These are phyloP conservation scores for Hordeum vulgare DNA, from an alignment of 176 grass and related monocot genomes.

Conservation along the genomic window MorexV3_pseudomolecules_assembly NC_058518.1:429767829-429768328, in stretches of 20 bases:
- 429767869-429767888: constrained; percentile 47
- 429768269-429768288: no score
- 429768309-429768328: neutral
- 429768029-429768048: constrained; percentile 89
- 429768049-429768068: constrained; percentile 81
- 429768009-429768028: constrained; percentile 57
- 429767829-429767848: constrained; percentile 72
- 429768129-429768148: neutral
- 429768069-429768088: constrained; percentile 90
- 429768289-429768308: no score
- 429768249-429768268: no score
- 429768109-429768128: constrained; percentile 44
- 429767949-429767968: neutral
- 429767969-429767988: constrained; percentile 65
- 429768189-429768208: neutral
- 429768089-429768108: constrained; percentile 95
- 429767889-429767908: constrained; percentile 37
- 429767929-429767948: neutral
- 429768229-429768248: no score
- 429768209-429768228: no score
- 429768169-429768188: neutral
- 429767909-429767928: neutral
- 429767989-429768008: constrained; percentile 57
- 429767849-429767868: constrained; percentile 30
- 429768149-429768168: neutral